Base-by-base conservation (phyloP, 495 filamentous ascomycete genomes). In the Xylaria scruposa region DNA sequence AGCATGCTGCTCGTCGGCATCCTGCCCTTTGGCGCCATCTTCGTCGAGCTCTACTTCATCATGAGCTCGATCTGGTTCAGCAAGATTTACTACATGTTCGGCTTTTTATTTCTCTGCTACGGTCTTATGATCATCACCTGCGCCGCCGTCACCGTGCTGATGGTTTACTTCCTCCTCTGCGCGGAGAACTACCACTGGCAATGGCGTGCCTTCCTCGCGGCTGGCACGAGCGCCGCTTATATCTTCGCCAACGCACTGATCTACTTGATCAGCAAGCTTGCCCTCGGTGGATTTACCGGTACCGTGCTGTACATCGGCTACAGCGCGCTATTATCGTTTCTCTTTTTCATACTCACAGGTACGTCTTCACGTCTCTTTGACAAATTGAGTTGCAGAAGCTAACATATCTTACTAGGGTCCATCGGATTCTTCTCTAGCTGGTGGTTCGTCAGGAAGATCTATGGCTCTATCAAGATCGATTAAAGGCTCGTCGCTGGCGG, bases 71-170 rank as follows among this genome's bases (percentile, higher is more conserved):
- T 99, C 77, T 99, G 96, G 96, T 95, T 94, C 81, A 93, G 90
- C 85, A 95, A 95, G 85, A 93, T 99, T 69, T 99, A 99, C 85
- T 99, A 99, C 85, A 99, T 99, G 96, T 99, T 99, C 75, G 96
- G 96, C 38, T 99, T 99, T 87, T 86, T 99, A 49, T 99, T 99
- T 86, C 84, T 99, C 65, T 97, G 94, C 87, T 99, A 97, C 81
- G 95, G 92, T 19, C 89, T 99, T 73, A 98, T 98, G 94, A 94
- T 98, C 77, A 92, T 97, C 78, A 98, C 96, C 5, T 93, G 91
- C 67, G 95, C 96, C 1, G 92, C 94, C 3, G 95, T 96, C 44
- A 97, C 96, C 3, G 88, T 98, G 24, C 85, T 99, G 5, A 89
- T 97, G 82, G 91, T 98, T 0, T 99, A 99, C 82, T 97, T 97